Evolutionary conservation across 768 basidiomycete species (phyloP).

Genomic region (Dioszegia aurantiaca): DNA sequence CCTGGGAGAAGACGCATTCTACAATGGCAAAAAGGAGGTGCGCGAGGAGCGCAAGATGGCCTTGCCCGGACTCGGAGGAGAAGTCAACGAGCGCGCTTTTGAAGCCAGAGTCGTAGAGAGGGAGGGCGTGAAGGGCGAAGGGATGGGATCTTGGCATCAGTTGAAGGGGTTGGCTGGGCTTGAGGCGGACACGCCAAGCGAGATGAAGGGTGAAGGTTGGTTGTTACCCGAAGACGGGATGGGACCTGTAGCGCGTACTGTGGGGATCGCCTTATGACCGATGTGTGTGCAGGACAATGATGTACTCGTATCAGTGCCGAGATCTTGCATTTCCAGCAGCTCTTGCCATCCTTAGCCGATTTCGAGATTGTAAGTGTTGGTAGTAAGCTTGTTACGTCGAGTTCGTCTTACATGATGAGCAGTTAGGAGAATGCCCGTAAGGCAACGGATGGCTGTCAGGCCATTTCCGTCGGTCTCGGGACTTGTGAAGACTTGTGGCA

Average conservation of each 20-base stretch:
- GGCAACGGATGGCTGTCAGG: too few relatives aligned
- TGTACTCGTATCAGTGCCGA: too few relatives aligned
- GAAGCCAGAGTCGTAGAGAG: conserved; percentile 14
- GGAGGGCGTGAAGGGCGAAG: conserved; percentile 13
- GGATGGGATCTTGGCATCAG: conserved; percentile 10
- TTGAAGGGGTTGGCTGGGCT: background rate
- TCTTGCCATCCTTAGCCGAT: too few relatives aligned
- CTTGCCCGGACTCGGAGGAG: conserved; percentile 23
- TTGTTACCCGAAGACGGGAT: conserved; percentile 12
- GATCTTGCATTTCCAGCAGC: too few relatives aligned
- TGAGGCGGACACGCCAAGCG: background rate
- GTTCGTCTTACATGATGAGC: too few relatives aligned
- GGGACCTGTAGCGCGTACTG: background rate
- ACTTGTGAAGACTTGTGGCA: too few relatives aligned
- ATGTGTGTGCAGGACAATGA: background rate
- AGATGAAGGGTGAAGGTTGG: conserved; percentile 9
- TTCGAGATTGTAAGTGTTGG: too few relatives aligned
- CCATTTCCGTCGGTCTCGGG: too few relatives aligned
- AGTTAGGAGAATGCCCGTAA: too few relatives aligned
- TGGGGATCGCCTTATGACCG: conserved; percentile 8
- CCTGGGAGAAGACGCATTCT: conserved; percentile 42
- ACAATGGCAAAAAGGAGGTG: conserved; percentile 31
- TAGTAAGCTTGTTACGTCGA: too few relatives aligned
- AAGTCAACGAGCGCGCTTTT: conserved; percentile 10
- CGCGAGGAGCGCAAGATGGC: conserved; percentile 28